Evolutionary conservation across 148 eudicot species (phyloP), one percentile per base, ranked within the genome.

Genomic region (Cornus suecica): DNA sequence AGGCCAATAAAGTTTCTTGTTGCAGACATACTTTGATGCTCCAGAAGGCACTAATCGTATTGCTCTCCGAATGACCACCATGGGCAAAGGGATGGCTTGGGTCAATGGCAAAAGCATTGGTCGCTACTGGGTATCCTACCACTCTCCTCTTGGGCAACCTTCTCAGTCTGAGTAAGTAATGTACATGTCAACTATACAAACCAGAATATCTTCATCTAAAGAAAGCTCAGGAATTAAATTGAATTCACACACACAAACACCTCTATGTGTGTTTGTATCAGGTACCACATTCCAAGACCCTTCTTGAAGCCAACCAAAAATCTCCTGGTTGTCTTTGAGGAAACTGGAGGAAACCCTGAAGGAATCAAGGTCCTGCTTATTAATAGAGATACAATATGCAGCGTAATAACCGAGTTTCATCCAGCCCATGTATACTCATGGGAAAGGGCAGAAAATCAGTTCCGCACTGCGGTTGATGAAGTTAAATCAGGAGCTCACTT

Each of bases 281-380:
- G 97, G 90, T 94, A 95, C 80, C 97, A 95, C 71, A 80, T 95
- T 48, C 99, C 99, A 68, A 86, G 97, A 71, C 42, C 92, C 54
- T 91, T 72, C 84, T 74, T 92, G 77, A 92, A 95, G 83, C 87
- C 88, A 0, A 86, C 76, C 68, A 79, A 84, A 75, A 95, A 95
- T 76, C 82, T 91, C 4, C 56, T 95, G 66, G 97, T 95, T 65
- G 79, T 95, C 8, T 88, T 91, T 34, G 99, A 94, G 68, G 97
- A 95, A 77, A 73, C 77, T 3, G 89, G 91, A 14, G 97, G 97
- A 20, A 62, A 76, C 41, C 87, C 89, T 0, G 83, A 80, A 54
- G 81, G 86, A 2, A 90, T 88, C 18, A 79, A 83, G 74, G 70
- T 94, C 67, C 62, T 76, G 29, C 80, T 75, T 0, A 96, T 88